phyloP scores from a whole-genome alignment of 768 basidiomycete species.

The Tylopilus plumbeoviolaceoides region DNA sequence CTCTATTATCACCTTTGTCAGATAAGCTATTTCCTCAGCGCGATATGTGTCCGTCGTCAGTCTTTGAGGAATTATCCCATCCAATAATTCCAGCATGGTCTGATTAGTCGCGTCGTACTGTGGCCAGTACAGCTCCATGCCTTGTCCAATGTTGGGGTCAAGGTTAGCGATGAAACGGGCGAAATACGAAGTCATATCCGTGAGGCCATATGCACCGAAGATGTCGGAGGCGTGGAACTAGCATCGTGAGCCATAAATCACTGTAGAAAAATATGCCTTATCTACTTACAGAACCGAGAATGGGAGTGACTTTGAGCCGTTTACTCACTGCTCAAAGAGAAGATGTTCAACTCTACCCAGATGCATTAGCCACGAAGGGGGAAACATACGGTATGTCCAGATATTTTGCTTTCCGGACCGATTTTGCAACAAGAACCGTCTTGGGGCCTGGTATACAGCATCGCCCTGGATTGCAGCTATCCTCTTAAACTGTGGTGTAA shows the following conservation, averaged over 20 bases:
- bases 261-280: background rate
- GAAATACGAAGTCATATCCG: slow-evolving; percentile 39
- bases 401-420: slow-evolving; percentile 36
- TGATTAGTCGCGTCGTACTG: slow-evolving; percentile 35
- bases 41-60: slow-evolving; percentile 45
- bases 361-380: background rate
- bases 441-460: slow-evolving; percentile 45
- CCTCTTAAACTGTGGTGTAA: slow-evolving; percentile 49
- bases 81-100: slow-evolving; percentile 9
- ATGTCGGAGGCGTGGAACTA: slow-evolving; percentile 45
- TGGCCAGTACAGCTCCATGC: slow-evolving; percentile 39
- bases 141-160: slow-evolving; percentile 37
- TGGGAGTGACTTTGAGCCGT: slow-evolving; percentile 39
- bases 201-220: slow-evolving; percentile 37
- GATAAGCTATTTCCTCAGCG: slow-evolving; percentile 33
- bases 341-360: background rate
- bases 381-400: slow-evolving; percentile 30
- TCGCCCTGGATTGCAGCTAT: slow-evolving; percentile 50
- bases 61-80: slow-evolving; percentile 29
- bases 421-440: slow-evolving; percentile 42
- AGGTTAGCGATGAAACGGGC: slow-evolving; percentile 21
- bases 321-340: slow-evolving; percentile 36
- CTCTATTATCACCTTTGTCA: slow-evolving; percentile 16
- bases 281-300: slow-evolving; percentile 41
- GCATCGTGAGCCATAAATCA: background rate